These are phyloP conservation scores for Botrytis fragariae DNA, from an alignment of 2,329 filamentous ascomycete genomes.

Conservation along the genomic window DNA sequence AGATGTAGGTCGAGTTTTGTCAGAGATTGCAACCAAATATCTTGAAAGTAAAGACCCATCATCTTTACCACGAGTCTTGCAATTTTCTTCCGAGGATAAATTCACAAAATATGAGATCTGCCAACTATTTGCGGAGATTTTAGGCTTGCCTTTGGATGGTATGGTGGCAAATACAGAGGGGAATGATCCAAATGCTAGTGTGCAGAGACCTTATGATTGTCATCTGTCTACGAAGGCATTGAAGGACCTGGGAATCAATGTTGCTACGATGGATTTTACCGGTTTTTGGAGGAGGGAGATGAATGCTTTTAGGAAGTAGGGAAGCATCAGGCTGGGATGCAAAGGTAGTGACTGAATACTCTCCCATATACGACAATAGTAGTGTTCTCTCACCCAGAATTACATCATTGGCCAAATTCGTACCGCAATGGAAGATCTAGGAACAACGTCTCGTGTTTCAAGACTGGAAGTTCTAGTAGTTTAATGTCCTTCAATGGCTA, in stretches of 20 bases:
- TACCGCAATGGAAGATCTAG: not conserved
- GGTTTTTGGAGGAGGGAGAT: constrained; percentile 75
- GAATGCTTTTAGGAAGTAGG: constrained; percentile 49
- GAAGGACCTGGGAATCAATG: constrained; percentile 70
- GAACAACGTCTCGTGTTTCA: not conserved
- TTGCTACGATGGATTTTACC: constrained; percentile 70
- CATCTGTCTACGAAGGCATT: constrained; percentile 77
- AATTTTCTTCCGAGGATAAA: constrained; percentile 82
- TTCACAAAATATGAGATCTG: constrained; percentile 92
- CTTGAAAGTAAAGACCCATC: constrained; percentile 48
- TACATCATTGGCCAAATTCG: not conserved
- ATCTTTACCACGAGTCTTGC: constrained; percentile 66
- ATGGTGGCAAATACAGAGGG: constrained; percentile 70
- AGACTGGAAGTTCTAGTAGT: not conserved
- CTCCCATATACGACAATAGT: not conserved
- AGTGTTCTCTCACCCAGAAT: not conserved
- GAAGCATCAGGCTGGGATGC: not conserved
- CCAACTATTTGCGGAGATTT: constrained; percentile 71
- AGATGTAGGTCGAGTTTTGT: constrained; percentile 70
- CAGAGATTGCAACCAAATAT: constrained; percentile 71
- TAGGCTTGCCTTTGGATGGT: constrained; percentile 67
- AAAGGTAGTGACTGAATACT: not conserved
- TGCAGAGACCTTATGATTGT: constrained; percentile 82
- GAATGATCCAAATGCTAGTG: constrained; percentile 67
- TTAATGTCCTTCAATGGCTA: not conserved